phyloP scores from a whole-genome alignment of 495 filamentous ascomycete genomes.

The Aspergillus campestris region DNA sequence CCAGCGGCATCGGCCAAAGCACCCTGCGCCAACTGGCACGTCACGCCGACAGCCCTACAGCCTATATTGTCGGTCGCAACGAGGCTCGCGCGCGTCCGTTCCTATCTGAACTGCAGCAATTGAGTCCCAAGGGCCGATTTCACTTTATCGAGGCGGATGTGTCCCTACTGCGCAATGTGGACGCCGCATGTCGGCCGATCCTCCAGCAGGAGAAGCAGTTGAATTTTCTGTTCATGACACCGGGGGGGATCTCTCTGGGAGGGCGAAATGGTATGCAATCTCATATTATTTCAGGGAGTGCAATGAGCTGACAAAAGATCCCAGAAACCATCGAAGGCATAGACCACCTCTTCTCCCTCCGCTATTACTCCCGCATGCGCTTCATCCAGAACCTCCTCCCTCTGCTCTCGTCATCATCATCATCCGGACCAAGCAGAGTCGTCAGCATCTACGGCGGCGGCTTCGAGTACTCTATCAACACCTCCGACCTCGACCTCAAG shows the following conservation, averaged over 20 bases:
- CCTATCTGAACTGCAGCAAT: constrained; percentile 28
- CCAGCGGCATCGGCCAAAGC: constrained; percentile 30
- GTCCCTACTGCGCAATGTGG: constrained; percentile 45
- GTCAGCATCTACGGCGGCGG: constrained; percentile 42
- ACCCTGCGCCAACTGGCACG: constrained; percentile 25
- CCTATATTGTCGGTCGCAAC: constrained; percentile 28
- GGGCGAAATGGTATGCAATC: constrained; percentile 1
- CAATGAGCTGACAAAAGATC: no score
- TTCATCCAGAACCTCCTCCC: constrained; percentile 59
- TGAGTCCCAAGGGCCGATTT: constrained; percentile 44
- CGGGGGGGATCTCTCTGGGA: constrained; percentile 10
- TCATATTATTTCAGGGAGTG: no score
- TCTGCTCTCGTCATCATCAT: constrained; percentile 39
- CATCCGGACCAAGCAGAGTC: constrained; percentile 34
- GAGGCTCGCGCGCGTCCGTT: constrained; percentile 34
- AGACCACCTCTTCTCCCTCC: constrained; percentile 30
- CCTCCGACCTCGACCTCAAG: constrained; percentile 33
- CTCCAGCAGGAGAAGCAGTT: constrained; percentile 37
- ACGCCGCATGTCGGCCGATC: constrained; percentile 47
- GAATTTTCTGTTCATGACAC: constrained; percentile 46
- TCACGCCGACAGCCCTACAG: constrained; percentile 18
- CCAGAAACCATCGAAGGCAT: constrained; percentile 23
- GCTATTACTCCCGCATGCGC: constrained; percentile 55
- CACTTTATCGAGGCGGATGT: constrained; percentile 46
- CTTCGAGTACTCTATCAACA: constrained; percentile 41